phyloP scores from a whole-genome alignment of 805 yeast species.

The Wickerhamiella slavikovae region DNA sequence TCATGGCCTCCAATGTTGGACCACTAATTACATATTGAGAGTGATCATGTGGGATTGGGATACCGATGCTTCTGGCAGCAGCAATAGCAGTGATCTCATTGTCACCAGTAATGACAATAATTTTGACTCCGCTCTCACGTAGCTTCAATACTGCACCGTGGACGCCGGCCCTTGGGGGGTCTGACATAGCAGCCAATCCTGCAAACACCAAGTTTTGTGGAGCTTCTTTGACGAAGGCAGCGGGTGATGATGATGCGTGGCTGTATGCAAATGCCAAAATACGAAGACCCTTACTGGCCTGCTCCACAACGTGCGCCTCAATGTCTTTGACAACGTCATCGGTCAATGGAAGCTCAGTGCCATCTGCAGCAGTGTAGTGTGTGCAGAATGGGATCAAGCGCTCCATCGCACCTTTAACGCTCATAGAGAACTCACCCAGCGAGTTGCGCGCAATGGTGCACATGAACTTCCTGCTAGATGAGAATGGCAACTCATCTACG shows the following conservation, averaged over 20 bases:
- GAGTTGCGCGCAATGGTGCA: constrained; percentile 54
- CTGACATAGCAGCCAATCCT: constrained; percentile 90
- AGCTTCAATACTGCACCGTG: constrained; percentile 50
- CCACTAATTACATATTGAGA: constrained; percentile 64
- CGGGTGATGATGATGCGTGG: constrained; percentile 71
- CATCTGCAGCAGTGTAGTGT: constrained; percentile 31
- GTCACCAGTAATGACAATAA: constrained; percentile 90
- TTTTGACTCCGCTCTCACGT: constrained; percentile 84
- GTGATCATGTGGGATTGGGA: constrained; percentile 26
- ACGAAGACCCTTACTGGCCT: constrained; percentile 74
- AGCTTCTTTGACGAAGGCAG: too few species aligned
- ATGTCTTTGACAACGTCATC: constrained; percentile 29
- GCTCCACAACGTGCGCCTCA: constrained; percentile 21
- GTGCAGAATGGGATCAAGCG: constrained; percentile 40
- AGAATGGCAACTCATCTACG: constrained; percentile 61
- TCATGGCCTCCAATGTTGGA: constrained; percentile 53
- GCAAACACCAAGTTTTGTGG: constrained; percentile 45
- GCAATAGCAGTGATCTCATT: constrained; percentile 30
- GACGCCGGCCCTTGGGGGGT: constrained; percentile 90
- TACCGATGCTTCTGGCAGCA: constrained; percentile 40
- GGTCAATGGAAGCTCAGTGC: constrained; percentile 38
- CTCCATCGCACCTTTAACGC: constrained; percentile 85
- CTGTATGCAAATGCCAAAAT: constrained; percentile 65
- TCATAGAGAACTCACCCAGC: constrained; percentile 30
- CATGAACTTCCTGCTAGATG: constrained; percentile 73